These are phyloP conservation scores for Candida albicans DNA, from an alignment of 1,139 yeast genomes.

Conservation along the genomic window DNA sequence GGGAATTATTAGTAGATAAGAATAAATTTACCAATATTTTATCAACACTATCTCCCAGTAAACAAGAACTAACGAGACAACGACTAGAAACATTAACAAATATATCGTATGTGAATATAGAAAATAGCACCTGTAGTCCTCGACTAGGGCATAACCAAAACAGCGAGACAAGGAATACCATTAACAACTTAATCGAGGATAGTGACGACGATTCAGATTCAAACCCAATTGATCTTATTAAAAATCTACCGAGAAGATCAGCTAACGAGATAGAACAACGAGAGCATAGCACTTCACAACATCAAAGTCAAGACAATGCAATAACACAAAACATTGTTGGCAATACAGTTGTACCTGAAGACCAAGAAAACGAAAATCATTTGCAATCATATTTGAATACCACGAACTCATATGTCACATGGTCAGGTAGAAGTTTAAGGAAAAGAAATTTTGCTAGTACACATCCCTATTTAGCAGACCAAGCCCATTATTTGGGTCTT, in stretches of 20 bases:
- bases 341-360: conserved; percentile 1
- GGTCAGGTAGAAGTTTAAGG: conserved; percentile 35
- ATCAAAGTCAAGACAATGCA: no score
- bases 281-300: no score
- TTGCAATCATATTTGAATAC: conserved; percentile 16
- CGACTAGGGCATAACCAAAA: not conserved
- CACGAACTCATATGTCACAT: conserved; percentile 3
- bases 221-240: conserved; percentile 5
- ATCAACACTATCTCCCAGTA: conserved; percentile 8
- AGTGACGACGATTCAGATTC: conserved; percentile 9
- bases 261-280: not conserved
- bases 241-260: conserved; percentile 1
- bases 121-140: not conserved
- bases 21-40: conserved; percentile 7
- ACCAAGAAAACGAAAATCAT: conserved; percentile 15
- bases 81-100: conserved; percentile 3
- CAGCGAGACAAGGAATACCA: not conserved
- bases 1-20: conserved; percentile 5
- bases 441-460: conserved; percentile 48
- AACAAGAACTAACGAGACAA: conserved; percentile 3
- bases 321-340: not conserved
- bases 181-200: conserved; percentile 7
- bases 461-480: conserved; percentile 50
- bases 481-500: conserved; percentile 47
- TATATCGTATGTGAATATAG: not conserved